A percentile compares a stretch with the other conserved stretches of the same genome.
These are phyloP conservation scores for Globisporangium heterothallicum DNA, from an alignment of 352 stramenopile genomes.

Conservation along the genomic window DNA sequence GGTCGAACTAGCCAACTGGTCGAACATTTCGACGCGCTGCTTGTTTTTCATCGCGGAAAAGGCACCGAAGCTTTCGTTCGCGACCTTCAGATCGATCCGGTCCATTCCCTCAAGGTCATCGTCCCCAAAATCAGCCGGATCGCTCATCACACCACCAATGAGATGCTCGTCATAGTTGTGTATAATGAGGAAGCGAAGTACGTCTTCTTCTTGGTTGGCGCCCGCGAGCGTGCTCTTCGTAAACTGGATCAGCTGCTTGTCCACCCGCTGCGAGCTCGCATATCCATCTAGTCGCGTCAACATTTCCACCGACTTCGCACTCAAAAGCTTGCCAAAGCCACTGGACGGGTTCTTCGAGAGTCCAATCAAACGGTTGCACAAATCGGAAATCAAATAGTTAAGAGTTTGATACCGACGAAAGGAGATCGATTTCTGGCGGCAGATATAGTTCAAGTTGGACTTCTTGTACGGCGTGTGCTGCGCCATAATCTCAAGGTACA, in stretches of 20 bases:
- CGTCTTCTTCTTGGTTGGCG: conserved; percentile 27
- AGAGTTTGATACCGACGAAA: conserved; percentile 65
- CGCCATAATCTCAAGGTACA: conserved; percentile 57
- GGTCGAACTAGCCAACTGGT: conserved; percentile 29
- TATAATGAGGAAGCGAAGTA: conserved; percentile 67
- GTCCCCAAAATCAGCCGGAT: conserved; percentile 29
- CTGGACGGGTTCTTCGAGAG: conserved; percentile 32
- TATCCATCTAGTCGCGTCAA: conserved; percentile 50
- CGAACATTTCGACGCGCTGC: conserved; percentile 44
- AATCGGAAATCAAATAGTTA: conserved; percentile 75
- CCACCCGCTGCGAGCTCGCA: conserved; percentile 51
- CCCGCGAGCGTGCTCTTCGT: conserved; percentile 26
- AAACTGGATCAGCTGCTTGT: conserved; percentile 44
- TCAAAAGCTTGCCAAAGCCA: conserved; percentile 35
- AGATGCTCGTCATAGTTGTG: conserved; percentile 76
- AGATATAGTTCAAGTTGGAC: conserved; percentile 30
- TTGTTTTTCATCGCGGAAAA: conserved; percentile 42
- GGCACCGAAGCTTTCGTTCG: conserved; percentile 27
- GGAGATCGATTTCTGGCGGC: conserved; percentile 58
- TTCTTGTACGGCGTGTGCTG: conserved; percentile 37
- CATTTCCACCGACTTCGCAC: conserved; percentile 42
- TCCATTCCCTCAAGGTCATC: conserved; percentile 44
- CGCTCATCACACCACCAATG: conserved; percentile 33
- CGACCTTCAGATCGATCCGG: conserved; percentile 51
- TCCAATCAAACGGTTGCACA: conserved; percentile 56